Conservation (phyloP, 768 basidiomycete species). For the Galerina marginata region DNA sequence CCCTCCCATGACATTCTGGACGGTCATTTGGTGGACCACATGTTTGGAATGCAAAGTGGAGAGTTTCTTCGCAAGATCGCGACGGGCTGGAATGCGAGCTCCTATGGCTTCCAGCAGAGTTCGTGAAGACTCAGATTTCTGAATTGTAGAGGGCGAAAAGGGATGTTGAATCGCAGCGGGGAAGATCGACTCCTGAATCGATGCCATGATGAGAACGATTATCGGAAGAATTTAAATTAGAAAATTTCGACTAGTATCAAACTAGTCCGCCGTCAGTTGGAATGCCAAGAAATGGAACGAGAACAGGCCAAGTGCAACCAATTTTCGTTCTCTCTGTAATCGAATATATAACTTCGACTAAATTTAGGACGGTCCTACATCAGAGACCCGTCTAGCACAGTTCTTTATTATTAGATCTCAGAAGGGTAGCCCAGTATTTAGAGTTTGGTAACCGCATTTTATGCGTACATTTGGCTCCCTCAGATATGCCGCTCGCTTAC, state of each 20-base stretch:
- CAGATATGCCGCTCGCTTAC: too few species aligned
- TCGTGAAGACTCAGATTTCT: background rate
- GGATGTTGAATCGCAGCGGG: background rate
- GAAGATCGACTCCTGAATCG: conserved; percentile 3
- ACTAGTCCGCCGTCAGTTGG: background rate
- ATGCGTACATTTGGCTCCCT: too few species aligned
- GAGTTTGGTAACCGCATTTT: too few species aligned
- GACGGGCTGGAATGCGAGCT: conserved; percentile 10
- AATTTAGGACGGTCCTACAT: too few species aligned
- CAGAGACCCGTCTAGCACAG: background rate
- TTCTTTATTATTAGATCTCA: background rate
- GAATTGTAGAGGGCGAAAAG: background rate
- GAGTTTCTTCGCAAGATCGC: conserved; percentile 1
- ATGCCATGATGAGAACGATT: conserved; percentile 1
- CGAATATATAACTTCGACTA: too few species aligned
- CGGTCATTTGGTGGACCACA: conserved; percentile 8
- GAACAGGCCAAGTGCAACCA: background rate
- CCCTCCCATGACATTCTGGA: conserved; percentile 11
- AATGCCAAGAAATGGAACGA: background rate
- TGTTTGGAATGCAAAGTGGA: conserved; percentile 4
- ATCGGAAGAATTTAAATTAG: background rate
- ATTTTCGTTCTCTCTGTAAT: too few species aligned
- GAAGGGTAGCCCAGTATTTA: background rate
- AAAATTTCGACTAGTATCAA: background rate
- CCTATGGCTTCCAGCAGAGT: background rate